Evolutionary conservation across 371 early-diverging fungal genomes (phyloP), one percentile per base, ranked within the genome.

Genomic region (Mortierella sp.): DNA sequence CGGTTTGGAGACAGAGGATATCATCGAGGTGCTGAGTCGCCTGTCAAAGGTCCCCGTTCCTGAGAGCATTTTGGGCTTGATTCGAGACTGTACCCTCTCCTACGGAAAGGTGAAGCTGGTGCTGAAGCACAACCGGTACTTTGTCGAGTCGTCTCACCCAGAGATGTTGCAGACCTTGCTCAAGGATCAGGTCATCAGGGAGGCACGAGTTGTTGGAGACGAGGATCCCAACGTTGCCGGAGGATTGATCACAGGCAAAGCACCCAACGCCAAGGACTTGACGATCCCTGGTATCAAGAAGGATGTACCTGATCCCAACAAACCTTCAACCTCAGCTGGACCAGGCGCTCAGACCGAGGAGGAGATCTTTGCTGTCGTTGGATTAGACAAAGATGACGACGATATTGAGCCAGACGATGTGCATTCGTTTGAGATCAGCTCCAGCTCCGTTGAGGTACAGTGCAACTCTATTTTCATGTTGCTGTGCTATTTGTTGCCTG

Each of bases 91-190:
- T 85, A 99, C 99, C 8, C 79, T 94, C 14, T 95, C 96, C 0
- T 99, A 97, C 68, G 99, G 99, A 55, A 99, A 99, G 88, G 96
- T 99, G 53, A 99, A 99, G 85, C 90, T 99, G 41, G 97, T 99
- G 2, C 87, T 99, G 77, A 97, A 98, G 83, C 94, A 96, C 78
- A 97, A 96, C 85, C 92, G 95, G n/a, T 98, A 96, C 87, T 98
- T 92, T 86, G 94, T 97, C 16, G 99, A 99, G 89, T 94, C 95
- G 1, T 92, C 92, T 16, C 92, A 98, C 75, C 93, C 97, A 22
- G 96, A 94, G 44, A 94, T 96, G 40, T 87, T 99, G 45, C 94
- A 96, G 77, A 92, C 87, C 74, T 86, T 99, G 29, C 86, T 97
- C 10, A 92, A 94, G 73, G 99, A 99, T 80, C 80, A 89, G 10